phyloP scores from a whole-genome alignment of 495 filamentous ascomycete species.

The Tuber umbilicatum region DNA sequence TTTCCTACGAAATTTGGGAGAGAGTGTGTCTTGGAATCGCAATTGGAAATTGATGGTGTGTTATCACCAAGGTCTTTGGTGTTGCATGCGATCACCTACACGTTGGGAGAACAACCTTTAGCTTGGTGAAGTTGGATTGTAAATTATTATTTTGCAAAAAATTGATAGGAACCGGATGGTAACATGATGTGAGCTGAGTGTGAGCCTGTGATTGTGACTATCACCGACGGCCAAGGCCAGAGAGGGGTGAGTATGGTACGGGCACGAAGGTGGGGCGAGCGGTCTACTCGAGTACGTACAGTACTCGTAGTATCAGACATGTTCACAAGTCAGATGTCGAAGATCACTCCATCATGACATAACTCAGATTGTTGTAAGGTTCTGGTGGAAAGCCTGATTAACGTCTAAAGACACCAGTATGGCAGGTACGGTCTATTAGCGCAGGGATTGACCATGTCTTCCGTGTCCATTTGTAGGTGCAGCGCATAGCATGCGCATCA shows the following conservation, averaged over 20 bases:
- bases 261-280: neutral
- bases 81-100: neutral
- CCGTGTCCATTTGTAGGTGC: neutral
- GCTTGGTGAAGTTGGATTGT: neutral
- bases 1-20: neutral
- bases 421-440: neutral
- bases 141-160: neutral
- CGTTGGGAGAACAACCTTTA: neutral
- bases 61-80: neutral
- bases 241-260: neutral
- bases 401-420: neutral
- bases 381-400: neutral
- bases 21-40: neutral
- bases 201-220: neutral
- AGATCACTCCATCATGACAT: neutral
- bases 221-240: neutral
- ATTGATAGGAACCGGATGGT: neutral
- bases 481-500: neutral
- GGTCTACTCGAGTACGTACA: no score
- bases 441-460: neutral
- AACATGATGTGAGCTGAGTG: neutral
- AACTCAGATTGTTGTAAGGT: neutral
- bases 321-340: neutral
- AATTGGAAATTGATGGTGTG: neutral
- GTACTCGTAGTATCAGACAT: neutral